Base-by-base conservation (phyloP, 2,329 filamentous ascomycete genomes). In the Chaetomiaceae sp. region DNA sequence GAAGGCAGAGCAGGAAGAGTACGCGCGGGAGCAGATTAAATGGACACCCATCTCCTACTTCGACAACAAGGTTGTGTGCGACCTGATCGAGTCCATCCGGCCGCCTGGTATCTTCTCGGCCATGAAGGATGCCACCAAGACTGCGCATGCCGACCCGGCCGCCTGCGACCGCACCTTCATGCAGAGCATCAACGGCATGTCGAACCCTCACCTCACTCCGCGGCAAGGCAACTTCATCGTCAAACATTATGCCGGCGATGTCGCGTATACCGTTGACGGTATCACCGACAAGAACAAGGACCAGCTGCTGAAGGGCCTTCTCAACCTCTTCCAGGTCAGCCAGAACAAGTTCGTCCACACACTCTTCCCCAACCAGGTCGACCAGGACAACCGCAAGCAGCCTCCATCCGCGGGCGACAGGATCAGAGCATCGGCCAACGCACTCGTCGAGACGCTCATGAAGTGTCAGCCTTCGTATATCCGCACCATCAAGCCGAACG, bases 211-310 rank as follows among this genome's bases (percentile, higher is more conserved):
- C 64, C 84, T 98, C 58, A 88, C 89, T 48, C 87, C 86, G 53
- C 81, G 93, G 33, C 91, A 97, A 68, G 91, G 91, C 42, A 93
- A 88, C 65, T 98, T 98, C 67, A 93, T 98, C 62, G 86, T 98
- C 69, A 97, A 96, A 73, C 93, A 98, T 68, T 98, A 98, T 64
- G 93, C 93, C 48, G 93, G 93, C 67, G 93, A 98, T 67, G 93
- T 98, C 56, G 83, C 82, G 55, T 98, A 98, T 66, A 87, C 86
- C 2, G 84, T 97, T 3, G 88, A 95, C 47, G 93, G 93, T 49
- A 98, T 98, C 73, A 98, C 93, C 1, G 93, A 98, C 67, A 98
- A 98, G 77, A 98, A 97, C 74, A 98, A 97, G 74, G 93, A 98
- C 62, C 88, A 94, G 67, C 75, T 98, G 36, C 73, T 97, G 48